A percentile compares a stretch with the other conserved stretches of the same genome.
phyloP scores from a whole-genome alignment of 352 stramenopile genomes.

The Pythium guiyangense region DNA sequence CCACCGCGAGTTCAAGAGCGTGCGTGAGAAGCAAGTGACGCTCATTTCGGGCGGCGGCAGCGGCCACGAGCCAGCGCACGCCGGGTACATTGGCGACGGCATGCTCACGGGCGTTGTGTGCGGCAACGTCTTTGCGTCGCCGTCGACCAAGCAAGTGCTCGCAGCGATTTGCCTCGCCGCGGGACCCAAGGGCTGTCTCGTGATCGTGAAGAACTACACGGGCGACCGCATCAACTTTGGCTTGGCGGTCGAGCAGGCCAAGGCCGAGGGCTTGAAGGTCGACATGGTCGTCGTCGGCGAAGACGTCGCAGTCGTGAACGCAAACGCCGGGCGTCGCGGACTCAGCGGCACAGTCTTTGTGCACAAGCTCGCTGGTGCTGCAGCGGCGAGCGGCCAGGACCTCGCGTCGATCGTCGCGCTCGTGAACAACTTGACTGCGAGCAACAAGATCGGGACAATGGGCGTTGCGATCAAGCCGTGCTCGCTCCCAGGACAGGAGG shows the following conservation, averaged over 20 bases:
- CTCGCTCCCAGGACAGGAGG: slow-evolving; percentile 89
- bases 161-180: slow-evolving; percentile 90
- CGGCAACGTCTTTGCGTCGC: slow-evolving; percentile 96
- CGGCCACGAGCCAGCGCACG: slow-evolving; percentile 95
- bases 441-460: slow-evolving; percentile 88
- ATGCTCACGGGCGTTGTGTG: slow-evolving; percentile 97
- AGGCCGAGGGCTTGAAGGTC: slow-evolving; percentile 86
- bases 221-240: slow-evolving; percentile 99
- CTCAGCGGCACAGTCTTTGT: slow-evolving; percentile 96
- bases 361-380: slow-evolving; percentile 95
- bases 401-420: slow-evolving; percentile 73
- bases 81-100: slow-evolving; percentile 93
- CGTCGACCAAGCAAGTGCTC: slow-evolving; percentile 91
- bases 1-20: slow-evolving; percentile 60
- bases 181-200: slow-evolving; percentile 83
- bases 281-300: slow-evolving; percentile 97
- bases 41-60: slow-evolving; percentile 72
- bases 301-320: slow-evolving; percentile 89
- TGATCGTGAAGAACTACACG: slow-evolving; percentile 99
- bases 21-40: slow-evolving; percentile 68
- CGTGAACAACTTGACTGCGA: slow-evolving; percentile 50
- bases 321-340: slow-evolving; percentile 94
- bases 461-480: slow-evolving; percentile 94
- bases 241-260: slow-evolving; percentile 94
- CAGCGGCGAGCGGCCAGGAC: slow-evolving; percentile 66